Base-by-base conservation (phyloP, 83 land plant species). In the Isoetes engelmannii region DNA sequence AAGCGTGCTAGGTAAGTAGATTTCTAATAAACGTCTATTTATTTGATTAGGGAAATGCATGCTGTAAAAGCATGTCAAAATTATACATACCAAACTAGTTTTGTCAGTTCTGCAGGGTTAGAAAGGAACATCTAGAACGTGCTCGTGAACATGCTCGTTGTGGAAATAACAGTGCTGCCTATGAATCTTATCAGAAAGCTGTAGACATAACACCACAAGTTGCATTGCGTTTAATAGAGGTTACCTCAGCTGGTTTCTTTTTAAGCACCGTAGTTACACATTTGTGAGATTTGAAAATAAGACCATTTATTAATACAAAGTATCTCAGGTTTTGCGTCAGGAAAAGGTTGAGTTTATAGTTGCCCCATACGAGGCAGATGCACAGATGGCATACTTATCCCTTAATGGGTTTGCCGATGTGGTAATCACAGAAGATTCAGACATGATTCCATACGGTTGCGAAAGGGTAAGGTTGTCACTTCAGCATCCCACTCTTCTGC, bases 331-430 rank as follows among this genome's bases (percentile, higher is more conserved):
- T 12, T 79, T 92, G 57, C 92, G 78, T 72, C 77, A 81, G 75
- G 92, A 87, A 69, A 82, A 84, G 46, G 83, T 92, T 60, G 82
- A 76, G 47, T 92, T 75, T 77, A 75, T 92, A 63, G 97, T 92
- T 47, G 95, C 97, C 51, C 97, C 97, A 42, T 92, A 92, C 79
- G 97, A 92, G 67, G 97, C 97, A 66, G 97, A 92, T 87, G 97
- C 97, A 57, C 97, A 92, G 63, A 81, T 92, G 95, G 81, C 97
- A 19, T 92, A 80, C 63, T 77, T 92, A 72, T 86, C 92, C 45
- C 49, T 84, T 45, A 76, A 81, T 61, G 85, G 84, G 15, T 83
- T 60, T 68, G 97, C 87, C 21, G 92, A 85, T 63, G 87, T 86
- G 46, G 82, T 92, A 57, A 89, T 92, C 44, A 92, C 97, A 15